Evolutionary conservation across 1,139 yeast species (phyloP).

Genomic region (Scheffersomyces cryptocercus): DNA sequence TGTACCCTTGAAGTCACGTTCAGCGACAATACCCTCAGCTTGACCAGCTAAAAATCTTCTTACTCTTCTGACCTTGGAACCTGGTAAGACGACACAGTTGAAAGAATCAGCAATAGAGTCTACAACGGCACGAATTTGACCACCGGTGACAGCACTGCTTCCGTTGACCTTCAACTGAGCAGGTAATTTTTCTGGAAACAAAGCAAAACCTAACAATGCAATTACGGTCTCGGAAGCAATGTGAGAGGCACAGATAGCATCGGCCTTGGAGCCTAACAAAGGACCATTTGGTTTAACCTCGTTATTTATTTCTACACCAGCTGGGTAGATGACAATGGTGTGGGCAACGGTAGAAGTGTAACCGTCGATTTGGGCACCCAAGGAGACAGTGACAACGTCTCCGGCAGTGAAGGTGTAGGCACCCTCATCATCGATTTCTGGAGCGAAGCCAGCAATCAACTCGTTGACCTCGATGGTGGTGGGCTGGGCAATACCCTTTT

Average conservation of each 20-base stretch:
- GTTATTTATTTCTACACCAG: conserved; percentile 35
- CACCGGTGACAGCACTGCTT: conserved; percentile 56
- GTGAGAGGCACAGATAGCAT: conserved; percentile 85
- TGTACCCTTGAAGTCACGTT: conserved; percentile 89
- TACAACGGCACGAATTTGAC: conserved; percentile 68
- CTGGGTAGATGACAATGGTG: conserved; percentile 80
- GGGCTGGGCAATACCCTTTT: conserved; percentile 91
- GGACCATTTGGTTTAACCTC: conserved; percentile 67
- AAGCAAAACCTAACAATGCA: conserved; percentile 69
- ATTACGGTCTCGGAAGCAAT: conserved; percentile 84
- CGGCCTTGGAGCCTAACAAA: conserved; percentile 80
- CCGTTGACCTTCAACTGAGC: conserved; percentile 30
- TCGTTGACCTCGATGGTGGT: conserved; percentile 85
- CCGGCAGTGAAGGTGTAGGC: conserved; percentile 64
- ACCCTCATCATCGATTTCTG: conserved; percentile 72
- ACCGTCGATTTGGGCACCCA: conserved; percentile 94
- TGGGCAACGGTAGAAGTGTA: conserved; percentile 87
- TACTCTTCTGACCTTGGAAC: conserved; percentile 86
- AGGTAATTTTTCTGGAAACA: conserved; percentile 76
- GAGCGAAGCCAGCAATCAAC: conserved; percentile 65
- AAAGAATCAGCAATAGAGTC: conserved; percentile 79
- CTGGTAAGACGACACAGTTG: conserved; percentile 85
- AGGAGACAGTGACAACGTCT: conserved; percentile 77
- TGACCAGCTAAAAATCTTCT: conserved; percentile 96
- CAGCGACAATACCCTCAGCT: conserved; percentile 87